A percentile compares a stretch with the other conserved stretches of the same genome.
Evolutionary conservation across 495 filamentous ascomycete genomes (phyloP).

Genomic region (Aspergillus ostianus): DNA sequence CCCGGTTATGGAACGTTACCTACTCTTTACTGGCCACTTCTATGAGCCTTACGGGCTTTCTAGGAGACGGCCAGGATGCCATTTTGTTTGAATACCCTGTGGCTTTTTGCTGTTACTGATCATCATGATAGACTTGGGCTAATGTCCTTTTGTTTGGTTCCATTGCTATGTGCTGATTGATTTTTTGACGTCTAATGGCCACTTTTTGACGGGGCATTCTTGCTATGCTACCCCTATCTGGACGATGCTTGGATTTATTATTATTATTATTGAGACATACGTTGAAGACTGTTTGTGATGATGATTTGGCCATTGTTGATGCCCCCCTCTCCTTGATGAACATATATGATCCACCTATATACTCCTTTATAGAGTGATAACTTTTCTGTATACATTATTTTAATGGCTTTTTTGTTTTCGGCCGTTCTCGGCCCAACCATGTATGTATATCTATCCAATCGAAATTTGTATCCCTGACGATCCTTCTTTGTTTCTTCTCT

Average conservation of each 20-base stretch:
- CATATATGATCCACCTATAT: constrained; percentile 18
- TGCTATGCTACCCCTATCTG: constrained; percentile 8
- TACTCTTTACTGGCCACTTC: neutral
- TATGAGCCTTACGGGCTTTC: neutral
- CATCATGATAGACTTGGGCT: neutral
- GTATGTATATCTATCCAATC: constrained; percentile 7
- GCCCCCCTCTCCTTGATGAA: constrained; percentile 19
- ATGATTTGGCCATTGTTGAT: constrained; percentile 6
- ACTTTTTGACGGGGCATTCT: constrained; percentile 1
- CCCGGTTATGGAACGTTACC: neutral
- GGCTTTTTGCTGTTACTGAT: constrained; percentile 1
- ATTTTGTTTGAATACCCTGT: constrained; percentile 15
- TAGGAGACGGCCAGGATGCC: constrained; percentile 2
- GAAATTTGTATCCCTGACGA: neutral
- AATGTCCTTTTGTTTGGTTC: constrained; percentile 2
- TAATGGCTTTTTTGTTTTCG: constrained; percentile 11
- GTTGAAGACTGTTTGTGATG: constrained; percentile 7
- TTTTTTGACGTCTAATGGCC: constrained; percentile 6
- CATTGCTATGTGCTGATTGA: constrained; percentile 5
- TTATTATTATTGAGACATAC: constrained; percentile 6
- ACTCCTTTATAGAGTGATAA: constrained; percentile 18
- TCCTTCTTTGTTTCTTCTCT: neutral
- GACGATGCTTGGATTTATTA: constrained; percentile 5
- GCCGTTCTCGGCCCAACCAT: constrained; percentile 1
- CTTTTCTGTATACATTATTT: constrained; percentile 12